Evolutionary conservation across 176 grass and related monocot genomes (phyloP).

Genomic region (Cenchrus americanus): DNA sequence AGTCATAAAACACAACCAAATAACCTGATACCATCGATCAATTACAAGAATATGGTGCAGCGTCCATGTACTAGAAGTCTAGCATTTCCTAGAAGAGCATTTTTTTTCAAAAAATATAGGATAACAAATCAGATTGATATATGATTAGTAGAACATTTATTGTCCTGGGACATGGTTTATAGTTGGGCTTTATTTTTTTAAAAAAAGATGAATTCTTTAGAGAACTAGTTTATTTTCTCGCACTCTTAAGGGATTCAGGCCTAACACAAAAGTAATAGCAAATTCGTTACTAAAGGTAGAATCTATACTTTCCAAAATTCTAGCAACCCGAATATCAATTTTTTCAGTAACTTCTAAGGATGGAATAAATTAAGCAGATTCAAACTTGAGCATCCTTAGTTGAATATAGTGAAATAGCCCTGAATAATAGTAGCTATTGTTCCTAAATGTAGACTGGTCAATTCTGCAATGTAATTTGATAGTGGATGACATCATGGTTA

Average conservation of each 20-base stretch:
- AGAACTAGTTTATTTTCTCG: neutral
- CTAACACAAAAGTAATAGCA: neutral
- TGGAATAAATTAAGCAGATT: slow-evolving; percentile 13
- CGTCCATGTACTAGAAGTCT: neutral
- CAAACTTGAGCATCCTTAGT: slow-evolving; percentile 8
- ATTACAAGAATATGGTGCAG: slow-evolving; percentile 2
- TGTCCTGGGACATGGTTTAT: neutral
- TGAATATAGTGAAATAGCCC: neutral
- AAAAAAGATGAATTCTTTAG: neutral
- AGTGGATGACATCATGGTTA: neutral
- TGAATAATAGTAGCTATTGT: neutral
- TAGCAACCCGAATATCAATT: slow-evolving; percentile 9
- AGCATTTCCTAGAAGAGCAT: neutral
- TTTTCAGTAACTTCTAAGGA: neutral
- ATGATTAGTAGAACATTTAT: neutral
- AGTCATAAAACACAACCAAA: neutral
- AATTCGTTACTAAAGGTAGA: neutral
- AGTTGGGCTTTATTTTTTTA: neutral
- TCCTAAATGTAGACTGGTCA: neutral
- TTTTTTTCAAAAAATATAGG: no score
- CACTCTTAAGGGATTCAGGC: neutral
- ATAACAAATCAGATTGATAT: no score
- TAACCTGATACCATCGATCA: neutral
- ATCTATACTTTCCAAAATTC: slow-evolving; percentile 9
- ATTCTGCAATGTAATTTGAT: slow-evolving; percentile 8